Base-by-base conservation (phyloP, 257 asterid species). In the Lycium ferocissimum region DNA sequence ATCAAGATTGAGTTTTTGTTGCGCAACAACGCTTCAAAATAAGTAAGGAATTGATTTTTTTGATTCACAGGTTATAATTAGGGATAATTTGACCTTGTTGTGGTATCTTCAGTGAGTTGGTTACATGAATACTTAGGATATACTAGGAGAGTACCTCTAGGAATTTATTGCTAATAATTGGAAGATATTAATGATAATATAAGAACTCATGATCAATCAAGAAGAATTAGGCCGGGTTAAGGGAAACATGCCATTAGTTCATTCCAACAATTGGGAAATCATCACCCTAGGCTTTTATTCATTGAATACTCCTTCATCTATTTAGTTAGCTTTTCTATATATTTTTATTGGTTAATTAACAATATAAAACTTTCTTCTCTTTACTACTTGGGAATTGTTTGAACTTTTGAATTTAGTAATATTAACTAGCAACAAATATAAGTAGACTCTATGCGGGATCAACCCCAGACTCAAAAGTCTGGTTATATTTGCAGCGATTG, bases 71-170 rank as follows among this genome's bases (percentile, higher is more conserved):
- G 26, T 7, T 40, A 40, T 6, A 40, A 69, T 69, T 37, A 69
- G 53, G 26, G 33, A 69, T 69, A 43, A 69, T 7, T 37, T 69
- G 53, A 69, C 53, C 78, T 69, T 15, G 26, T 38, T 69, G 47
- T 66, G 47, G 15, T 69, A 69, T 69, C 53, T 69, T 69, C 47
- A 7, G 38, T 69, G 76, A 69, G 76, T 69, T 69, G 76, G 76
- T 17, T 69, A 38, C 26, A 69, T 69, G 73, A 35, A 66, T 0
- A 63, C 71, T 63, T 66, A 1, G 73, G 73, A 66, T 66, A 35
- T 66, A 35, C 73, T 35, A 66, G 40, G 5, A 66, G 73, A 33
- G 73, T 66, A 66, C 47, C 47, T 0, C 40, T 33, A 33, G 73
- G 45, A 69, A 69, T 37, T 69, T 37, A 69, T 69, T 69, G 76